Conservation (phyloP, 148 eudicot genomes). For the Vaccinium corymbosum region DNA sequence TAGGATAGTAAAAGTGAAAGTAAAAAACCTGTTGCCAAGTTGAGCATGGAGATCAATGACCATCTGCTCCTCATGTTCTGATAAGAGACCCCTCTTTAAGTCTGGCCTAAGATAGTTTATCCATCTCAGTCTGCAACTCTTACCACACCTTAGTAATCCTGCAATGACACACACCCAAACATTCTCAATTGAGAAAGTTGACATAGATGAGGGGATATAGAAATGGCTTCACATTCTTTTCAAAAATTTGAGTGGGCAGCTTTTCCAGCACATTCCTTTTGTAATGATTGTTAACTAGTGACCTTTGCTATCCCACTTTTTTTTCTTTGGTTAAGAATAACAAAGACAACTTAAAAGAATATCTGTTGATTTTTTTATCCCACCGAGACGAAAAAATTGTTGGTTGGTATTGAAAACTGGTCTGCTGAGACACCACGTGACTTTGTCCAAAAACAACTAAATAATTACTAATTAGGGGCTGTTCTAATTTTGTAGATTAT, state of each 20-base stretch:
- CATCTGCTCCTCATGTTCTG: conserved; percentile 47
- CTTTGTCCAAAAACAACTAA: neutral
- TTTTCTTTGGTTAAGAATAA: neutral
- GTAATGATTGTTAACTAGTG: neutral
- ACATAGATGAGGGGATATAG: neutral
- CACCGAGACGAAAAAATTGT: too few relatives aligned
- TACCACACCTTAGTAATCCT: conserved; percentile 56
- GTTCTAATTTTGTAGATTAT: too few relatives aligned
- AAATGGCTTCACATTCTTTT: neutral
- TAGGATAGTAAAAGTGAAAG: neutral
- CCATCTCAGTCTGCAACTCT: conserved; percentile 61
- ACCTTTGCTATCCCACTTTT: neutral
- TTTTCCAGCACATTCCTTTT: neutral
- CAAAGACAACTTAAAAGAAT: neutral
- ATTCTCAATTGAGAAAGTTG: neutral
- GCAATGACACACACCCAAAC: conserved; percentile 10
- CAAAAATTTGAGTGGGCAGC: neutral
- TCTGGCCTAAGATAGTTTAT: conserved; percentile 56
- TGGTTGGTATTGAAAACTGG: neutral
- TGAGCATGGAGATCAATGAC: conserved; percentile 59
- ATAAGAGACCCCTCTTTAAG: conserved; percentile 47
- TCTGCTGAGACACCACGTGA: neutral
- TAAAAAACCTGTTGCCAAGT: conserved; percentile 48
- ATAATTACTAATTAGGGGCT: neutral
- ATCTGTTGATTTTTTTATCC: neutral